A percentile compares a stretch with the other conserved stretches of the same genome.
Evolutionary conservation across 345 rosid species (phyloP).

Genomic region (Bruguiera parviflora): DNA sequence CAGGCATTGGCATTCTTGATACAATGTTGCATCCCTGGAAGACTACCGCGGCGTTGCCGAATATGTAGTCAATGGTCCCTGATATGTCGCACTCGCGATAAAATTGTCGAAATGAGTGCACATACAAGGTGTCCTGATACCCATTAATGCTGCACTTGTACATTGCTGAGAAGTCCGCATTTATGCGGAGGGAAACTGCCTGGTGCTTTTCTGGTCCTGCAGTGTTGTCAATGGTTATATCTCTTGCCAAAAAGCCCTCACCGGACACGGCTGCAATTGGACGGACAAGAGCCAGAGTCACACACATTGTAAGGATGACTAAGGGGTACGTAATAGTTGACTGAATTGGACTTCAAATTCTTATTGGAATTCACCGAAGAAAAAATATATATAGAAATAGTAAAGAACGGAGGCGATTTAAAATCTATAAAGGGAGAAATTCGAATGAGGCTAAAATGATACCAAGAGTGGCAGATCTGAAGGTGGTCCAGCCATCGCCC

Average conservation of each 20-base stretch:
- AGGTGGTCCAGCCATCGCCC: conserved; percentile 84
- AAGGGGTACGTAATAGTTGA: background rate
- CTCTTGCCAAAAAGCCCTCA: conserved; percentile 74
- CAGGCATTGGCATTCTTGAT: conserved; percentile 59
- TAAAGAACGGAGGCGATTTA: background rate
- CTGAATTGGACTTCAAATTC: background rate
- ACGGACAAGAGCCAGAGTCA: background rate
- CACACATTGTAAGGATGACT: background rate
- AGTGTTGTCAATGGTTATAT: conserved; percentile 58
- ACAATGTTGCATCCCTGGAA: conserved; percentile 68
- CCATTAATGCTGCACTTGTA: conserved; percentile 57
- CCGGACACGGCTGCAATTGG: conserved; percentile 61
- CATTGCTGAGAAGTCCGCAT: conserved; percentile 64
- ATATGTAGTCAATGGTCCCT: conserved; percentile 72
- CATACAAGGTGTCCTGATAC: conserved; percentile 69
- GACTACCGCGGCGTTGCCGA: conserved; percentile 72
- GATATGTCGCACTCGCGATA: conserved; percentile 72
- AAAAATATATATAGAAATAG: background rate
- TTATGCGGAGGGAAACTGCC: conserved; percentile 71
- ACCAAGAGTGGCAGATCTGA: conserved; percentile 95
- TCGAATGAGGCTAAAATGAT: background rate
- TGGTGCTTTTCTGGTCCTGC: conserved; percentile 81
- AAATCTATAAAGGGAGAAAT: background rate
- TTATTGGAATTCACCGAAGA: background rate
- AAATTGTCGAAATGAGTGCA: conserved; percentile 70